Evolutionary conservation across 2,329 filamentous ascomycete species (phyloP).

Genomic region (Leptographium lundbergii): DNA sequence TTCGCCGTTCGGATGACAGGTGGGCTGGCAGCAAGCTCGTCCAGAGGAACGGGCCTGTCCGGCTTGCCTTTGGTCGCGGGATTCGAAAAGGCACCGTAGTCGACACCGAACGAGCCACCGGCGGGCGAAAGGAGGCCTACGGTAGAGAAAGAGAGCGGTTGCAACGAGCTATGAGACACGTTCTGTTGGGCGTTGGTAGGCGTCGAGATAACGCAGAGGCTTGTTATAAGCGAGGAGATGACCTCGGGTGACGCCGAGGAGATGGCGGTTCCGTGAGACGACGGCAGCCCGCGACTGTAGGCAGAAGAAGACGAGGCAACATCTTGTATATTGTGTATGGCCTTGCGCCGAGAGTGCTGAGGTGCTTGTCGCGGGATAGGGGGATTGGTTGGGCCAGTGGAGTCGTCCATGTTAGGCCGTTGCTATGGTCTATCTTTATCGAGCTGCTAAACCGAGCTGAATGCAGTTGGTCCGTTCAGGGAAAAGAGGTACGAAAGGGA

Average conservation of each 20-base stretch:
- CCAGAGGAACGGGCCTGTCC: conserved; percentile 35
- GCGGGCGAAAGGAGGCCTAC: conserved; percentile 22
- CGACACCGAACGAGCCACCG: conserved; percentile 52
- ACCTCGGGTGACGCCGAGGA: conserved; percentile 41
- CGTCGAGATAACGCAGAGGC: conserved; percentile 52
- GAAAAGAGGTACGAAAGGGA: neutral
- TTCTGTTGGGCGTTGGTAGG: conserved; percentile 62
- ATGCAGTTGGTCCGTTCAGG: neutral
- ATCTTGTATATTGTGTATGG: neutral
- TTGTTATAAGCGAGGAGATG: conserved; percentile 58
- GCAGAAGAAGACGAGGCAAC: conserved; percentile 15
- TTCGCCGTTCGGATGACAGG: conserved; percentile 74
- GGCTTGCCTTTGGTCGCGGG: conserved; percentile 35
- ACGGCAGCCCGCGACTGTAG: conserved; percentile 11
- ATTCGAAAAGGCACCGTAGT: conserved; percentile 54
- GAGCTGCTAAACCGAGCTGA: neutral
- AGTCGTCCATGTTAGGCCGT: conserved; percentile 10
- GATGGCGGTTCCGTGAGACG: conserved; percentile 9
- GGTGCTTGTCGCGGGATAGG: conserved; percentile 19
- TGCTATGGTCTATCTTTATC: neutral
- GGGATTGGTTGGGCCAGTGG: conserved; percentile 11
- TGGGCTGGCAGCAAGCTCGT: conserved; percentile 48
- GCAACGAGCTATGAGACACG: conserved; percentile 30
- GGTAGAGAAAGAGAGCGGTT: conserved; percentile 9
- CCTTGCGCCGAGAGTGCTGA: conserved; percentile 19